These are phyloP conservation scores for Mycosphaerella sp. DNA, from an alignment of 2,329 filamentous ascomycete species.

Conservation along the genomic window DNA sequence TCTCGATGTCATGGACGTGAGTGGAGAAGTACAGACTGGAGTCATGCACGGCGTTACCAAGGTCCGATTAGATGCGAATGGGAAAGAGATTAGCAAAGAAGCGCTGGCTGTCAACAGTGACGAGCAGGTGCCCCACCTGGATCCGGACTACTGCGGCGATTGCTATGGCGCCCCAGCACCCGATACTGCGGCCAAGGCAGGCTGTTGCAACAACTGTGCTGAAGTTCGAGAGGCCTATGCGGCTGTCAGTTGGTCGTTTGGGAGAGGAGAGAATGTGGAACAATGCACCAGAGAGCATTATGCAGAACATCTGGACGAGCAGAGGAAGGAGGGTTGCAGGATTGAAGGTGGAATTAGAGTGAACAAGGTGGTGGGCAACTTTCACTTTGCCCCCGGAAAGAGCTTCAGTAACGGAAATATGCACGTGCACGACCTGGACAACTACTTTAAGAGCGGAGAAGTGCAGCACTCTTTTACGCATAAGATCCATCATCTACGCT, in stretches of 20 bases:
- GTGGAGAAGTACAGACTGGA: conserved; percentile 90
- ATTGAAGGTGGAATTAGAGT: conserved; percentile 88
- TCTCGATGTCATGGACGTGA: conserved; percentile 98
- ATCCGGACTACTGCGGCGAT: conserved; percentile 84
- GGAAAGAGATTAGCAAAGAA: conserved; percentile 65
- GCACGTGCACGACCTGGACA: conserved; percentile 95
- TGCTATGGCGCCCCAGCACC: conserved; percentile 85
- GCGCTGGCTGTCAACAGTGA: conserved; percentile 63
- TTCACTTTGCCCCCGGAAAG: conserved; percentile 93
- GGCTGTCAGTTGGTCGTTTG: conserved; percentile 84
- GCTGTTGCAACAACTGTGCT: conserved; percentile 95
- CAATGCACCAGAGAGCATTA: conserved; percentile 96
- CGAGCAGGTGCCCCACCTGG: conserved; percentile 67
- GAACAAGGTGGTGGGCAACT: conserved; percentile 98
- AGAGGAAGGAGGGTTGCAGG: conserved; percentile 87
- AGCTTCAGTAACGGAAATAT: conserved; percentile 95
- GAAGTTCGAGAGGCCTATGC: conserved; percentile 96
- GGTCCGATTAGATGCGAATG: conserved; percentile 74
- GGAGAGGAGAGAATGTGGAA: conserved; percentile 83
- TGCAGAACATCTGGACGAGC: conserved; percentile 75
- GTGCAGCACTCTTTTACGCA: conserved; percentile 79
- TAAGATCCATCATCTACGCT: conserved; percentile 79
- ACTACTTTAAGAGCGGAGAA: conserved; percentile 73
- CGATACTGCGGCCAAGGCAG: conserved; percentile 63
- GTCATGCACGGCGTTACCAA: conserved; percentile 90